Evolutionary conservation across 2,329 filamentous ascomycete genomes (phyloP).

Genomic region (Emydomyces testavorans): DNA sequence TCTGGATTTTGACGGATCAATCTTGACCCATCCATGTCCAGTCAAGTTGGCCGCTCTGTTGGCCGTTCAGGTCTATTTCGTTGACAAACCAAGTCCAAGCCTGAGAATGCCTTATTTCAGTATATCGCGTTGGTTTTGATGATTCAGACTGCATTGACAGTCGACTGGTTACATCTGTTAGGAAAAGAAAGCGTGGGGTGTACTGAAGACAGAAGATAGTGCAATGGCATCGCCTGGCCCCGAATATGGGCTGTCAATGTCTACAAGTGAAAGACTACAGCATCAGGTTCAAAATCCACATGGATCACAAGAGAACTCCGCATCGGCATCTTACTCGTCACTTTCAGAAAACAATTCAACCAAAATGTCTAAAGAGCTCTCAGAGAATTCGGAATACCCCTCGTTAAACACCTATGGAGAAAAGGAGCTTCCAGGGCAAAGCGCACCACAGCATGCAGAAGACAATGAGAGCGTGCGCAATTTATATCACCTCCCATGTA

Average conservation of each 20-base stretch:
- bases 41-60: too few relatives aligned
- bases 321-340: background rate
- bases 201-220: background rate
- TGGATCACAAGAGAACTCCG: background rate
- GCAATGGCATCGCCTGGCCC: background rate
- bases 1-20: too few relatives aligned
- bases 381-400: background rate
- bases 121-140: too few relatives aligned
- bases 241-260: background rate
- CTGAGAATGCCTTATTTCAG: too few relatives aligned
- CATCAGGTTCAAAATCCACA: background rate
- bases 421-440: background rate
- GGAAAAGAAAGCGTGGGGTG: background rate
- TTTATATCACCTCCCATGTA: conserved; percentile 4
- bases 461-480: background rate
- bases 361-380: background rate
- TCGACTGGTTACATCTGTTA: too few relatives aligned
- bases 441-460: background rate
- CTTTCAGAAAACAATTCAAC: conserved; percentile 3
- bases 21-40: too few relatives aligned
- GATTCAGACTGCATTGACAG: too few relatives aligned
- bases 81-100: too few relatives aligned
- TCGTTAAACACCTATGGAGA: background rate
- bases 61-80: too few relatives aligned
- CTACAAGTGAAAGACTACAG: background rate